A percentile compares a stretch with the other conserved stretches of the same genome.
phyloP scores from a whole-genome alignment of 805 yeast genomes.

The Pichia exigua region DNA sequence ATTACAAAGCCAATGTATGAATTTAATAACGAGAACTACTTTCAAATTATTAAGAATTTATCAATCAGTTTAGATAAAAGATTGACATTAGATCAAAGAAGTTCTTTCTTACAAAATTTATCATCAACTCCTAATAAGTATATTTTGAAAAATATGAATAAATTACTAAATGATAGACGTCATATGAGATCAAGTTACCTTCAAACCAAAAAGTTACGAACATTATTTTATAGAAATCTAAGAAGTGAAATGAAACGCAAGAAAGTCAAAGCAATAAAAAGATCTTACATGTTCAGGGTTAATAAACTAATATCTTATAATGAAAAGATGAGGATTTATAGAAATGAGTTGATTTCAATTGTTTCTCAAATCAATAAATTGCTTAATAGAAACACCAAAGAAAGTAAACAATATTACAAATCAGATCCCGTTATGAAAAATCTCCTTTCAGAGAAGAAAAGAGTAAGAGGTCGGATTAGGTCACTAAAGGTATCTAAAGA shows the following conservation, averaged over 20 bases:
- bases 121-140: slow-evolving; percentile 7
- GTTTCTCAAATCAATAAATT: background rate
- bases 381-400: background rate
- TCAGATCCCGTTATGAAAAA: background rate
- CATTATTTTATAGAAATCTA: slow-evolving; percentile 2
- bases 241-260: background rate
- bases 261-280: background rate
- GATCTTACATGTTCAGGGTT: background rate
- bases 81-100: slow-evolving; percentile 9
- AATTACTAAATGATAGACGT: slow-evolving; percentile 3
- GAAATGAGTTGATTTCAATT: background rate
- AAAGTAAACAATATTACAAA: background rate
- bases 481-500: background rate
- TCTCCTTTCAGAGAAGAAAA: background rate
- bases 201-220: slow-evolving; percentile 4
- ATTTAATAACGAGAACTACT: slow-evolving; percentile 9
- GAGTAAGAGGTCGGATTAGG: background rate
- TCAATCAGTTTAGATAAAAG: slow-evolving; percentile 9
- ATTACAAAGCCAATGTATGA: slow-evolving; percentile 5
- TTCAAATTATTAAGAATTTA: slow-evolving; percentile 14
- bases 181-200: slow-evolving; percentile 8
- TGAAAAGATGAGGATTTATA: background rate
- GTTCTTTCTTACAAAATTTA: slow-evolving; percentile 8
- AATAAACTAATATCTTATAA: background rate
- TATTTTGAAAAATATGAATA: slow-evolving; percentile 13